Conservation (phyloP, 345 rosid genomes). For the Nasturtium officinale region DNA sequence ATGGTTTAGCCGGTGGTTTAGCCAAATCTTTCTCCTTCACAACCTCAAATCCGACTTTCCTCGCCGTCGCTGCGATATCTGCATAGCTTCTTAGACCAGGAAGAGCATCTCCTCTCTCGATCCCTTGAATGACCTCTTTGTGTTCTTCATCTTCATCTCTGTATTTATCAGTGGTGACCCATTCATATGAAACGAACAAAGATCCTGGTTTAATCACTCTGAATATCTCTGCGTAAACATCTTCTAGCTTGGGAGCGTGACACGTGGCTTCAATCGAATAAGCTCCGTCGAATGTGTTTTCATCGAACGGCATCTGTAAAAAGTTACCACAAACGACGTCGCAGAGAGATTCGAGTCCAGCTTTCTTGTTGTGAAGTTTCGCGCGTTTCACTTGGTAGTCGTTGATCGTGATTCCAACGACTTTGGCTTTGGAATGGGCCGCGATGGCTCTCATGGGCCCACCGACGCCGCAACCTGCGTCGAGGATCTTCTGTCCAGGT, state of each 20-base stretch:
- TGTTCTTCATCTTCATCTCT: constrained; percentile 52
- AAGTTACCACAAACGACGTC: constrained; percentile 91
- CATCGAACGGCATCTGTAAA: constrained; percentile 79
- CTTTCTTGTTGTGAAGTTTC: constrained; percentile 81
- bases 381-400: constrained; percentile 95
- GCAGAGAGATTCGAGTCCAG: constrained; percentile 72
- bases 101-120: constrained; percentile 87
- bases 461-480: constrained; percentile 95
- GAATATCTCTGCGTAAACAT: constrained; percentile 77
- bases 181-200: constrained; percentile 77
- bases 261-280: constrained; percentile 98
- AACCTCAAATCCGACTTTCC: constrained; percentile 79
- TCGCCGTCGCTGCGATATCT: constrained; percentile 70
- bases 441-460: constrained; percentile 99
- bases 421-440: constrained; percentile 77
- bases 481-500: constrained; percentile 64
- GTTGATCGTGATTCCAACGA: constrained; percentile 92
- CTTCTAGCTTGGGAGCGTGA: constrained; percentile 92
- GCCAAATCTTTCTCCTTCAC: constrained; percentile 86
- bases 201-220: constrained; percentile 88
- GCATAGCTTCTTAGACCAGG: constrained; percentile 71
- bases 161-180: constrained; percentile 89
- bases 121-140: constrained; percentile 80
- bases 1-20: constrained; percentile 71
- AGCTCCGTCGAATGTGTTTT: constrained; percentile 86